Percentiles rank a stretch among this genome's conserved stretches.
These are phyloP conservation scores for Coleophoma cylindrospora DNA, from an alignment of 2,329 filamentous ascomycete species.

Conservation along the genomic window DNA sequence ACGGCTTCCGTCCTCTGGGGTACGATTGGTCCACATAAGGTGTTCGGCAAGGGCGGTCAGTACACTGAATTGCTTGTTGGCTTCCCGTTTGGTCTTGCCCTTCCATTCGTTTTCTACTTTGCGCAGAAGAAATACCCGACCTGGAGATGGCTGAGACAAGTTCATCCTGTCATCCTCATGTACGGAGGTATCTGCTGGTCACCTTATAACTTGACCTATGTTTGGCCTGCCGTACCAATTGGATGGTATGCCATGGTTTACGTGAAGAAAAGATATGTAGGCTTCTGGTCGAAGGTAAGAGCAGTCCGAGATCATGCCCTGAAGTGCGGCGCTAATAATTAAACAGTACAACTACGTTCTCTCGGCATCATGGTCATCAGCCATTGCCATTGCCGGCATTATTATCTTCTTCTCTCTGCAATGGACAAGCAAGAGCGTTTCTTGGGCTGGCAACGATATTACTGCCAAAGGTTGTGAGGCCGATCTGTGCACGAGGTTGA, in stretches of 20 bases:
- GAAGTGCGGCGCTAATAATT: not conserved
- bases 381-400: constrained; percentile 44
- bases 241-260: constrained; percentile 44
- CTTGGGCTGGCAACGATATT: constrained; percentile 28
- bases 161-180: constrained; percentile 43
- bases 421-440: constrained; percentile 34
- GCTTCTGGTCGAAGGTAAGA: constrained; percentile 44
- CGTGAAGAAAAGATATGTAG: constrained; percentile 37
- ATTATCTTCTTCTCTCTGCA: constrained; percentile 49
- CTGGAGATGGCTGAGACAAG: constrained; percentile 32
- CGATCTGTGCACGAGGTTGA: constrained; percentile 31
- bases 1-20: constrained; percentile 52
- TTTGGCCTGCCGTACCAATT: constrained; percentile 41
- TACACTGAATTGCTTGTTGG: constrained; percentile 44
- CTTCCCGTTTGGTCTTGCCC: constrained; percentile 42
- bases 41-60: constrained; percentile 42
- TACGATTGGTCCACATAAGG: constrained; percentile 42
- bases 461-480: constrained; percentile 35
- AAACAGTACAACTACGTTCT: constrained; percentile 47
- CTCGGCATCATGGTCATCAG: constrained; percentile 44
- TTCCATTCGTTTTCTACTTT: constrained; percentile 40
- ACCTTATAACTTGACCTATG: constrained; percentile 45
- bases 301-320: not conserved
- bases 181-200: constrained; percentile 41
- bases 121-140: constrained; percentile 35